Evolutionary conservation across 148 eudicot genomes (phyloP).

Genomic region (Rhododendron molle): DNA sequence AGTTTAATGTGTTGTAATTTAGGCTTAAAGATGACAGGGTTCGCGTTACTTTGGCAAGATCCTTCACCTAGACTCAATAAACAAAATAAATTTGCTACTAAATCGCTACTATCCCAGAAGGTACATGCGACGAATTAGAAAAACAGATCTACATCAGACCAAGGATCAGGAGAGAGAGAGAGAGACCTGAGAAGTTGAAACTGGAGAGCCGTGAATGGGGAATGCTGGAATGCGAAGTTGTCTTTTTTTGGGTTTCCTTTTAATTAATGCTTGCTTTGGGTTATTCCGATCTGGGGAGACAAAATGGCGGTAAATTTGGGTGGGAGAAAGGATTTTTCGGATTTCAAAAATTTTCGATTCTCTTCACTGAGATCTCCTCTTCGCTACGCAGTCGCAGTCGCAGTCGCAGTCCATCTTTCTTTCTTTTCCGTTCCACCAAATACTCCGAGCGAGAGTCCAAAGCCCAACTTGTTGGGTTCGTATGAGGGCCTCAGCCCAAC

Average conservation of each 20-base stretch:
- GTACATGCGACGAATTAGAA: not conserved
- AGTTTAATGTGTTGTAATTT: no score
- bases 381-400: no score
- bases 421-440: not conserved
- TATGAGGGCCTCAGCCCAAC: not conserved
- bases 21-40: not conserved
- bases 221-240: not conserved
- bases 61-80: not conserved
- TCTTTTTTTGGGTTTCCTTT: not conserved
- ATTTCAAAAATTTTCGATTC: not conserved
- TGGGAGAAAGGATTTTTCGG: not conserved
- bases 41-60: no score
- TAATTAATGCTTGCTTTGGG: not conserved
- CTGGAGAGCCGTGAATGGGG: not conserved
- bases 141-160: not conserved
- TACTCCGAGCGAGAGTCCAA: not conserved
- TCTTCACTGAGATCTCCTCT: no score
- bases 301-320: slow-evolving; percentile 11
- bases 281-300: not conserved
- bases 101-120: no score
- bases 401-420: no score
- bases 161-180: slow-evolving; percentile 4
- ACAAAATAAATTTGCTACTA: no score
- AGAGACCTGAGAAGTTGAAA: slow-evolving; percentile 6
- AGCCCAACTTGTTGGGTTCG: not conserved